Evolutionary conservation across 352 stramenopile species (phyloP).

Genomic region (Aphanomyces stellatus): DNA sequence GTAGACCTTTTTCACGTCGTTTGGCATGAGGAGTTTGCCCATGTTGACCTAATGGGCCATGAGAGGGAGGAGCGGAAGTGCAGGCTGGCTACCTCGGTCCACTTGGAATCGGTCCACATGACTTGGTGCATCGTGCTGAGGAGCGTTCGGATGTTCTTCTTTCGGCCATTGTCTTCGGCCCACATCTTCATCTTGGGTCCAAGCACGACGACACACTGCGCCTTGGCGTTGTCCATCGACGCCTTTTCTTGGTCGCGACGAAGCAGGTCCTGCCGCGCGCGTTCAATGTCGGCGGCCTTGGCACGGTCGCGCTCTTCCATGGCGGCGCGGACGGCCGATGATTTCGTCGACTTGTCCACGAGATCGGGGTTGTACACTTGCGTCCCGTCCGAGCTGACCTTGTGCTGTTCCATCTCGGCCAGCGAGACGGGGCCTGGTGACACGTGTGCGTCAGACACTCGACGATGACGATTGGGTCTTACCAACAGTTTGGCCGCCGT

Average conservation of each 20-base stretch:
- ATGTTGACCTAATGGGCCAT: constrained; percentile 82
- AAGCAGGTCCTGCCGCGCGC: constrained; percentile 44
- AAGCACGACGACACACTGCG: constrained; percentile 40
- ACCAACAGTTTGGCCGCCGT: constrained; percentile 63
- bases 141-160: constrained; percentile 87
- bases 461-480: not conserved
- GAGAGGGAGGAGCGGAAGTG: no score
- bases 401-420: constrained; percentile 69
- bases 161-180: constrained; percentile 78
- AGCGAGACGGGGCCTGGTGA: constrained; percentile 49
- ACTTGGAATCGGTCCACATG: constrained; percentile 86
- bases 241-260: constrained; percentile 41
- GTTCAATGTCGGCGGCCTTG: constrained; percentile 60
- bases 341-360: constrained; percentile 79
- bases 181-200: constrained; percentile 69
- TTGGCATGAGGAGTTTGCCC: constrained; percentile 85
- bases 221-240: constrained; percentile 40
- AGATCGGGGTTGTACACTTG: constrained; percentile 82
- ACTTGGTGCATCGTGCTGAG: constrained; percentile 88
- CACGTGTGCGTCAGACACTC: not conserved
- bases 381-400: constrained; percentile 56
- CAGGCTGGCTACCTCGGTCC: constrained; percentile 36
- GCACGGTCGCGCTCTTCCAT: constrained; percentile 77
- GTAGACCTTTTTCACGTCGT: constrained; percentile 88
- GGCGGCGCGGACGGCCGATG: constrained; percentile 57